phyloP scores from a whole-genome alignment of 306 rosid species.

The Gleditsia sinensis region DNA sequence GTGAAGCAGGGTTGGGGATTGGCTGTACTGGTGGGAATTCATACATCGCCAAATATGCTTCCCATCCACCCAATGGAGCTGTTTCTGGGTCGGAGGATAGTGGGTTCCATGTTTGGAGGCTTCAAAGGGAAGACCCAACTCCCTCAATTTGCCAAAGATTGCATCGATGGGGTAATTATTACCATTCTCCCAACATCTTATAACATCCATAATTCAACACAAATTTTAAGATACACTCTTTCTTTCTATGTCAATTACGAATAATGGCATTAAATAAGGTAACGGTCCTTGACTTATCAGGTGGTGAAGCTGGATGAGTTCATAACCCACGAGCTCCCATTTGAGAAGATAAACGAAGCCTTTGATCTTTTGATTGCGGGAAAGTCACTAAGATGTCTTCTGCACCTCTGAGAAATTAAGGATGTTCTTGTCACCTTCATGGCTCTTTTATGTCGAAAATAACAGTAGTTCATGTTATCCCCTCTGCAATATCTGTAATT shows the following conservation, averaged over 20 bases:
- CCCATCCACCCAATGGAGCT: conserved; percentile 89
- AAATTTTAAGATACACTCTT: no score
- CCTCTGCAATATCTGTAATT: neutral
- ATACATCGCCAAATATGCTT: conserved; percentile 57
- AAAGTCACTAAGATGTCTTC: conserved; percentile 69
- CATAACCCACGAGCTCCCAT: conserved; percentile 83
- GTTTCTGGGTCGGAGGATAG: conserved; percentile 59
- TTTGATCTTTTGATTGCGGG: conserved; percentile 63
- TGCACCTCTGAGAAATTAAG: conserved; percentile 42
- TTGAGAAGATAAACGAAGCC: conserved; percentile 75
- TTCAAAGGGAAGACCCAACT: conserved; percentile 79
- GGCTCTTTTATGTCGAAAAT: neutral
- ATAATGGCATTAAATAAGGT: no score
- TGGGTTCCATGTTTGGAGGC: conserved; percentile 73
- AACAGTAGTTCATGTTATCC: neutral
- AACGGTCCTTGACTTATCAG: no score
- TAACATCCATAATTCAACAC: no score
- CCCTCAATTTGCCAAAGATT: conserved; percentile 67
- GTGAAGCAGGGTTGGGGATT: conserved; percentile 78
- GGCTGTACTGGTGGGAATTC: conserved; percentile 74
- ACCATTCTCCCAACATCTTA: neutral
- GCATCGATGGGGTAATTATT: conserved; percentile 60
- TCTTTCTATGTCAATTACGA: no score
- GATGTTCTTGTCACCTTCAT: neutral
- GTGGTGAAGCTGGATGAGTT: conserved; percentile 69